phyloP scores from a whole-genome alignment of 169 alveolate species.

The Plasmodium malariae region DNA sequence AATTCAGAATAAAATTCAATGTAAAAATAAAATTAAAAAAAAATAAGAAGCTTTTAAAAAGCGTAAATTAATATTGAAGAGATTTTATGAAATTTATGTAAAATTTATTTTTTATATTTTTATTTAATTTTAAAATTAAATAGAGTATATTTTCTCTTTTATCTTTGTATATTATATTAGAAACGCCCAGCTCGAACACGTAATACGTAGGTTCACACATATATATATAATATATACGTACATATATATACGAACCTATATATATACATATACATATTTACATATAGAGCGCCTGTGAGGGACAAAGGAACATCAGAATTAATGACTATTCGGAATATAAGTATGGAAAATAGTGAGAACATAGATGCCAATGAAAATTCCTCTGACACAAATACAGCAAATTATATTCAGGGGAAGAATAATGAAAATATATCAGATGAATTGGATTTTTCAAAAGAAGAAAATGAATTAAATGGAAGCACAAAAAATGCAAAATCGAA shows the following conservation, averaged over 20 bases:
- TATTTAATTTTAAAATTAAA: too few species aligned
- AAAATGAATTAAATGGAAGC: slow-evolving; percentile 34
- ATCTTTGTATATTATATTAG: too few species aligned
- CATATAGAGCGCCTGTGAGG: background rate
- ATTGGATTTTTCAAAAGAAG: slow-evolving; percentile 56
- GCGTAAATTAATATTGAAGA: too few species aligned
- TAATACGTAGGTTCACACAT: slow-evolving; percentile 8
- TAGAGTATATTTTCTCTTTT: too few species aligned
- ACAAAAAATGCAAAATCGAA: slow-evolving; percentile 20
- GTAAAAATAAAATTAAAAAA: too few species aligned
- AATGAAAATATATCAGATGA: slow-evolving; percentile 57
- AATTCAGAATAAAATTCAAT: too few species aligned
- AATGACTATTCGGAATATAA: background rate
- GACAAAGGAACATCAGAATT: background rate
- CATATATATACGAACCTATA: background rate
- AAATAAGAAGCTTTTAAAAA: too few species aligned
- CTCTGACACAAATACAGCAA: slow-evolving; percentile 64
- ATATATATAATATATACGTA: background rate
- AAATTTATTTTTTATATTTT: too few species aligned
- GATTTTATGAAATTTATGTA: too few species aligned
- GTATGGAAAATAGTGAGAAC: slow-evolving; percentile 72
- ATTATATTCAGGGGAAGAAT: slow-evolving; percentile 62
- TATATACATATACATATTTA: background rate
- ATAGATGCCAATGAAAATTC: slow-evolving; percentile 73
- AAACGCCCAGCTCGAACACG: too few species aligned